Conservation (phyloP, 1,284 basidiomycete species). For the Ceratobasidium sp. region DNA sequence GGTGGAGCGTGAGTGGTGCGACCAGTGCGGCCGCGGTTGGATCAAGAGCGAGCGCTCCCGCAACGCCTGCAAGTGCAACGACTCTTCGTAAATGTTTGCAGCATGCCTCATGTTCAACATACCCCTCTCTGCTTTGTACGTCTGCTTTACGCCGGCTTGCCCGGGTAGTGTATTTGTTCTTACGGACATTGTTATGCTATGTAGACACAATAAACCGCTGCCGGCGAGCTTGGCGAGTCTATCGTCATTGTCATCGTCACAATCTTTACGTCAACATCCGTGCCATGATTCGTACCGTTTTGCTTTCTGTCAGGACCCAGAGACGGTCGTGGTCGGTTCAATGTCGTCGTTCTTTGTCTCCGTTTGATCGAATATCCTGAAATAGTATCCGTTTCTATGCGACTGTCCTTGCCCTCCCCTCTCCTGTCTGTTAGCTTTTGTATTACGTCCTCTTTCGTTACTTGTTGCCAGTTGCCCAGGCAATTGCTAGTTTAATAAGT, state of each 20-base stretch:
- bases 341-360: constrained; percentile 32
- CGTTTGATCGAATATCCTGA: not conserved
- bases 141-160: constrained; percentile 48
- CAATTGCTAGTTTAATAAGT: constrained; percentile 20
- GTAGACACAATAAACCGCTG: constrained; percentile 45
- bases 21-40: constrained; percentile 73
- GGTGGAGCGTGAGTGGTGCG: constrained; percentile 66
- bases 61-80: constrained; percentile 48
- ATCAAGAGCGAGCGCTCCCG: constrained; percentile 66
- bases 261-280: constrained; percentile 59
- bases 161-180: constrained; percentile 46
- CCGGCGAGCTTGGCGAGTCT: constrained; percentile 50
- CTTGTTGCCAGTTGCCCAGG: constrained; percentile 9
- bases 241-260: constrained; percentile 54
- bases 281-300: constrained; percentile 69
- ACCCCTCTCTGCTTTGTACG: constrained; percentile 34
- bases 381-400: constrained; percentile 14
- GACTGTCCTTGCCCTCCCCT: not conserved
- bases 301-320: constrained; percentile 59
- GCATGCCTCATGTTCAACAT: constrained; percentile 40
- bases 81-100: constrained; percentile 38
- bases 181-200: constrained; percentile 33
- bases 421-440: constrained; percentile 3
- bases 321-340: constrained; percentile 63
- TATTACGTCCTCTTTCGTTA: not conserved